Conservation (phyloP, 2,329 filamentous ascomycete genomes). For the Cladosporium cucumerinum region DNA sequence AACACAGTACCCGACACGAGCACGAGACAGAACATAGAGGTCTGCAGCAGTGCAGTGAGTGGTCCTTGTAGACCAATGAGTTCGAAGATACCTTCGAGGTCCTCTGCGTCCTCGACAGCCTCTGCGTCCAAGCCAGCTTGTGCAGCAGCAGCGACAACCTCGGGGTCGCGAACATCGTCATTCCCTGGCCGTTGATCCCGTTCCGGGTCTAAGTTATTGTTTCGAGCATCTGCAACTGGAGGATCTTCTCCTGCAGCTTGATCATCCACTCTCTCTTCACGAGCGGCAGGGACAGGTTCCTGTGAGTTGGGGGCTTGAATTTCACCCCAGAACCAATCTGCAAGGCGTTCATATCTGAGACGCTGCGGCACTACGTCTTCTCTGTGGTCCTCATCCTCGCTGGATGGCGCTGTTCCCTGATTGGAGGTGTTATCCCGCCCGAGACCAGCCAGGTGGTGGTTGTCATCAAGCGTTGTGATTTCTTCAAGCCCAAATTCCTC, state of each 20-base stretch:
- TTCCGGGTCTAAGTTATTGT: slow-evolving; percentile 5
- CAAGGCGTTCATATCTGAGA: slow-evolving; percentile 27
- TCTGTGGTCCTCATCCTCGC: not conserved
- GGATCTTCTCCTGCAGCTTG: slow-evolving; percentile 59
- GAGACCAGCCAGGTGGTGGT: slow-evolving; percentile 1
- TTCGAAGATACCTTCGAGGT: slow-evolving; percentile 93
- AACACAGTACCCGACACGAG: slow-evolving; percentile 84
- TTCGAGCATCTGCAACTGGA: slow-evolving; percentile 50
- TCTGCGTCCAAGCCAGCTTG: slow-evolving; percentile 69
- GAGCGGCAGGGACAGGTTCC: slow-evolving; percentile 41
- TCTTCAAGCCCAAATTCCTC: slow-evolving; percentile 28
- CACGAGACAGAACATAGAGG: slow-evolving; percentile 89
- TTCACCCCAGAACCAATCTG: slow-evolving; percentile 50
- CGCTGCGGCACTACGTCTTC: not conserved
- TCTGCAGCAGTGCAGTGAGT: slow-evolving; percentile 84
- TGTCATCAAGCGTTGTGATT: slow-evolving; percentile 16
- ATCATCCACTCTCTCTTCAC: slow-evolving; percentile 60
- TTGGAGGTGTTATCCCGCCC: not conserved
- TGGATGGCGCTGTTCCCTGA: not conserved
- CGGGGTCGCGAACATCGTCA: slow-evolving; percentile 42
- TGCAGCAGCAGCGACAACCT: slow-evolving; percentile 62
- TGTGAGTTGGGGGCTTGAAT: slow-evolving; percentile 29
- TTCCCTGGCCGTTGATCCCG: slow-evolving; percentile 24
- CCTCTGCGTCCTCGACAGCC: slow-evolving; percentile 78
- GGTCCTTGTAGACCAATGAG: slow-evolving; percentile 95